These are phyloP conservation scores for Serendipita sp. DNA, from an alignment of 768 basidiomycete species.

Conservation along the genomic window DNA sequence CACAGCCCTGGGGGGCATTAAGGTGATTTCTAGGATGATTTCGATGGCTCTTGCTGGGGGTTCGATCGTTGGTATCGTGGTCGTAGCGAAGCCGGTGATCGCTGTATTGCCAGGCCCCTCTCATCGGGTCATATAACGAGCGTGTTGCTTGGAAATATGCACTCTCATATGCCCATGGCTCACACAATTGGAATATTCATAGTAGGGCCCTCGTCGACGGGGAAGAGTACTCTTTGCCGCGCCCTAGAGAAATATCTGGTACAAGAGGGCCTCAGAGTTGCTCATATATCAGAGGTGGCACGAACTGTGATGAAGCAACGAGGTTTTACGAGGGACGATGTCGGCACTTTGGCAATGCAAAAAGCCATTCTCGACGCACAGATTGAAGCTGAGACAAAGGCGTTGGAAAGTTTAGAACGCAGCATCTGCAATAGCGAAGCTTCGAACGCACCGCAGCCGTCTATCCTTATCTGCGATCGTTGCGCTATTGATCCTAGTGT, in stretches of 20 bases:
- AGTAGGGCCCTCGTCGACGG: slow-evolving; percentile 30
- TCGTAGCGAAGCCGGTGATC: neutral
- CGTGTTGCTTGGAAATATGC: too few relatives aligned
- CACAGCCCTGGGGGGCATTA: slow-evolving; percentile 16
- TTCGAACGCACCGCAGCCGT: neutral
- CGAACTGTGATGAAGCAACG: slow-evolving; percentile 35
- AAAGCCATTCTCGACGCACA: slow-evolving; percentile 43
- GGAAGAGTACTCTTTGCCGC: slow-evolving; percentile 52
- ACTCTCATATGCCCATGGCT: neutral
- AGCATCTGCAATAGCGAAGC: neutral
- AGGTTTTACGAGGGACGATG: slow-evolving; percentile 37
- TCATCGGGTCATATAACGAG: neutral
- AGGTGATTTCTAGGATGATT: neutral
- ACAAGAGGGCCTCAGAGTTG: slow-evolving; percentile 17
- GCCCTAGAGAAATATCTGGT: slow-evolving; percentile 28
- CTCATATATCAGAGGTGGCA: slow-evolving; percentile 44
- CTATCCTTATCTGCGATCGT: slow-evolving; percentile 36
- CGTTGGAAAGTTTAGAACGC: slow-evolving; percentile 10
- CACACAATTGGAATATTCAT: neutral
- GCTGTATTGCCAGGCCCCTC: neutral
- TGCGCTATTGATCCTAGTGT: slow-evolving; percentile 49
- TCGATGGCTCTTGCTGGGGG: too few relatives aligned
- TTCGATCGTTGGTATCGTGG: neutral
- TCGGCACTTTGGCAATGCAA: slow-evolving; percentile 42
- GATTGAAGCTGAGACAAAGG: slow-evolving; percentile 26